These are phyloP conservation scores for Zizania latifolia DNA, from an alignment of 176 grass and related monocot species.

Conservation along the genomic window DNA sequence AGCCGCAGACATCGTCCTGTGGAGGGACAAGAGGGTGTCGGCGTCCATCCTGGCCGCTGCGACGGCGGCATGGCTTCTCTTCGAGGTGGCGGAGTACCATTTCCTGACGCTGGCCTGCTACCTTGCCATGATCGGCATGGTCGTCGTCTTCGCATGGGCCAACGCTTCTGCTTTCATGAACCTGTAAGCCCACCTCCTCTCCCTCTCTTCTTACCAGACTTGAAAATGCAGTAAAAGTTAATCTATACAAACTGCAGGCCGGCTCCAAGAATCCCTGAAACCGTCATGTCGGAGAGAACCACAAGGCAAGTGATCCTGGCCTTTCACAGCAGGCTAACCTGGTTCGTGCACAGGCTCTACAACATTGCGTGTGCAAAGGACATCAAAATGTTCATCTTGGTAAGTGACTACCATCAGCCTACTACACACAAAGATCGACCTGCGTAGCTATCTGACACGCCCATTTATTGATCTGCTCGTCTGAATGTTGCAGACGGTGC, in stretches of 20 bases:
- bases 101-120: slow-evolving; percentile 65
- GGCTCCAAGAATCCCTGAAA: slow-evolving; percentile 41
- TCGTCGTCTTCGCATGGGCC: slow-evolving; percentile 65
- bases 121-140: slow-evolving; percentile 42
- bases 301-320: slow-evolving; percentile 31
- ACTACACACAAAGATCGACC: too few relatives aligned
- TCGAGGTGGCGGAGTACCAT: slow-evolving; percentile 72
- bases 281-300: slow-evolving; percentile 40
- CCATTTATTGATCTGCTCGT: not conserved
- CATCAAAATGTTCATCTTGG: slow-evolving; percentile 58
- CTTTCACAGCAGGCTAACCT: slow-evolving; percentile 20
- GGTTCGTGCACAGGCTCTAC: slow-evolving; percentile 40
- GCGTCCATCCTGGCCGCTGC: slow-evolving; percentile 30
- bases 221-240: not conserved
- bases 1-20: slow-evolving; percentile 76
- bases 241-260: slow-evolving; percentile 31
- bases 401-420: not conserved
- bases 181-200: slow-evolving; percentile 14
- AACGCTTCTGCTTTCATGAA: slow-evolving; percentile 48
- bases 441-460: not conserved
- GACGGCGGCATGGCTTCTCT: slow-evolving; percentile 45
- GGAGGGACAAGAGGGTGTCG: slow-evolving; percentile 53
- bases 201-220: not conserved
- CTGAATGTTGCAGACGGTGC: slow-evolving; percentile 3
- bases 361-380: slow-evolving; percentile 62